Evolutionary conservation across 352 stramenopile species (phyloP).

Genomic region (Phytophthora pini): DNA sequence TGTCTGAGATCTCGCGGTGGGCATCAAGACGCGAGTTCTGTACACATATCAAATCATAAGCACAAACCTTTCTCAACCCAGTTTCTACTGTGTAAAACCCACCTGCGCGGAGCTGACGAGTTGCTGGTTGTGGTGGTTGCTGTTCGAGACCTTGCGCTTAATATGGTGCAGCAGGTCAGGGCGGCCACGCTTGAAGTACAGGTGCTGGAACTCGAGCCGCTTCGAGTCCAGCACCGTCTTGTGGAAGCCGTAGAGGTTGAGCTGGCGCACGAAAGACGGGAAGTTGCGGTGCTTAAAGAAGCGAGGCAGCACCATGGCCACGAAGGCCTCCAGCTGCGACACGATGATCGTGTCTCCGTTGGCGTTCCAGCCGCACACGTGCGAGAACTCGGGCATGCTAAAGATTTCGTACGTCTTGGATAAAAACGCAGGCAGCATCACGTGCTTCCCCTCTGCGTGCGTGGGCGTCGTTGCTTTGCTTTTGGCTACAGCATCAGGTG

Average conservation of each 20-base stretch:
- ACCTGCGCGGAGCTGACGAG: constrained; percentile 69
- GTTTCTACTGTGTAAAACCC: constrained; percentile 3
- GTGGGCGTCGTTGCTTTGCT: constrained; percentile 18
- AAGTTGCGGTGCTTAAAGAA: constrained; percentile 96
- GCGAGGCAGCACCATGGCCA: constrained; percentile 83
- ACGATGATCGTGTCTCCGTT: constrained; percentile 94
- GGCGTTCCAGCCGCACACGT: constrained; percentile 91
- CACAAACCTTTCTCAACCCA: constrained; percentile 6
- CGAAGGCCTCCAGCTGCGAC: constrained; percentile 83
- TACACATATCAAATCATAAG: constrained; percentile 1
- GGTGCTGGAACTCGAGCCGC: constrained; percentile 93
- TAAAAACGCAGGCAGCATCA: constrained; percentile 91
- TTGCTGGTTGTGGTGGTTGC: constrained; percentile 52
- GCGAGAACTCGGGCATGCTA: constrained; percentile 79
- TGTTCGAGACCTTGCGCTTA: constrained; percentile 88
- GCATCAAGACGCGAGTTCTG: constrained; percentile 75
- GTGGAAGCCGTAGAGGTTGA: constrained; percentile 95
- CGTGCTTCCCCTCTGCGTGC: constrained; percentile 67
- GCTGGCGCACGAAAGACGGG: constrained; percentile 93
- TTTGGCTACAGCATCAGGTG: constrained; percentile 6
- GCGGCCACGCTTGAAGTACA: constrained; percentile 90
- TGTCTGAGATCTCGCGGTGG: constrained; percentile 82
- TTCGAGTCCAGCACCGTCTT: constrained; percentile 94
- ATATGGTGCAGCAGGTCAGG: constrained; percentile 89
- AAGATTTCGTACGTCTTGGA: constrained; percentile 96